Base-by-base conservation (phyloP, 176 grass and related monocot genomes). In the Dactylis glomerata region DNA sequence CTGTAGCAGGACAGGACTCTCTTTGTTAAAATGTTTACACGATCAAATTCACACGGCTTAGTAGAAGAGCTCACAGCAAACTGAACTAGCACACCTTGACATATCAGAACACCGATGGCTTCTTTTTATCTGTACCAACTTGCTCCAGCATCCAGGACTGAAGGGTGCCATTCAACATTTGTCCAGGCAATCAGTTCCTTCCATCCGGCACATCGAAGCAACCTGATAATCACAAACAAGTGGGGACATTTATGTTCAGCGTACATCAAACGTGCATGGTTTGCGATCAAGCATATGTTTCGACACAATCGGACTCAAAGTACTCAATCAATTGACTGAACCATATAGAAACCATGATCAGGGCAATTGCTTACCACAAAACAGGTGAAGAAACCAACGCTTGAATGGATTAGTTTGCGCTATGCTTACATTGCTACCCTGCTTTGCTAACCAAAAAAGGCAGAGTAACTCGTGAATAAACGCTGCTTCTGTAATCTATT, bases 161-260 rank as follows among this genome's bases (percentile, higher is more conserved):
- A 64, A 32, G 40, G 49, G 36, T 22, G 26, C 49, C 45, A 72
- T 23, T 30, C 17, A 6, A 27, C 61, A 30, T 82, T 31, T 66
- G 16, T 68, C 3, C 24, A 3, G 16, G 0, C 24, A 13, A 12
- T 83, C 54, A 89, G 52, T 71, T 82, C 80, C 41, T 52, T 14
- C 54, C 31, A 23, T 89, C 76, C 62, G 56, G n/a, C 36, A 57
- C 34, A 28, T 82, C 87, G 44, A 89, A 86, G 73, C 80, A 92
- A 32, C 90, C 90, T 89, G 87, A 63, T 26, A 67, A 52, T 37
- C 27, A 84, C 5, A 77, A 75, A 49, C 3, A 14, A 15, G 0
- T 28, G 13, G 14, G 42, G 14, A 27, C 41, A 46, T 17, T 46
- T 5, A 73, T 46, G 13, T 73, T 22, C 0, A 42, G 15, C 10